Base-by-base conservation (phyloP, 2,329 filamentous ascomycete genomes). In the Diaporthe sp. region DNA sequence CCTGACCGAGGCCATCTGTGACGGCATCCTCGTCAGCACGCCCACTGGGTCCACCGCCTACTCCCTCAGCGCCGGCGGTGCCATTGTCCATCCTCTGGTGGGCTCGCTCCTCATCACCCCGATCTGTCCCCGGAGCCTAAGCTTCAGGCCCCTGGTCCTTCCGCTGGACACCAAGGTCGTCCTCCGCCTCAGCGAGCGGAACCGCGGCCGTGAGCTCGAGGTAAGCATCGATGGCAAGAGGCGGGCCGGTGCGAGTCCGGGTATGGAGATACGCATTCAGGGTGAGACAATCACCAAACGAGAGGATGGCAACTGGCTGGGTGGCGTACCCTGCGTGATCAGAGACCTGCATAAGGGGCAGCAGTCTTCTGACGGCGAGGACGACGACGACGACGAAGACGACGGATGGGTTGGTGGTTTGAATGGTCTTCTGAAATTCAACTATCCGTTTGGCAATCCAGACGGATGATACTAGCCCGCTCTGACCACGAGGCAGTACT, bases 351-450 rank as follows among this genome's bases (percentile, higher is more conserved):
- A 78, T 79, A 87, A 78, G 86, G 89, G 78, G 78, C 70, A 64
- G 38, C 33, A 5, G n/a, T 15, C 70, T 2, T 45, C 57, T 33
- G 68, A 58, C n/a, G 67, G 64, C 42, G 78, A 86, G 2, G 90
- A 92, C 77, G 90, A 92, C 60, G 95, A 98, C 80, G 96, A 98
- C 83, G 95, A 92, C 58, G 95, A 98, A n/a, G n/a, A n/a, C 80
- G 96, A 98, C 83, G 95, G 96, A 25, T 99, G 97, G 97, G 96
- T 99, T 3, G 96, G 96, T 1, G 96, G 97, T 0, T 84, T 99
- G 81, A 99, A 98, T 81, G 95, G 95, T 13, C 82, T 98, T 80
- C 85, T 99, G 78, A 99, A 99, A 86, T 99, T 98, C 82, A 99
- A 99, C 83, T 95, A 98, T 85, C 96, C 96, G 0, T 98, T 98